A percentile compares a stretch with the other conserved stretches of the same genome.
These are phyloP conservation scores for Lotus japonicus DNA, from an alignment of 306 rosid species.

Conservation along the genomic window DNA sequence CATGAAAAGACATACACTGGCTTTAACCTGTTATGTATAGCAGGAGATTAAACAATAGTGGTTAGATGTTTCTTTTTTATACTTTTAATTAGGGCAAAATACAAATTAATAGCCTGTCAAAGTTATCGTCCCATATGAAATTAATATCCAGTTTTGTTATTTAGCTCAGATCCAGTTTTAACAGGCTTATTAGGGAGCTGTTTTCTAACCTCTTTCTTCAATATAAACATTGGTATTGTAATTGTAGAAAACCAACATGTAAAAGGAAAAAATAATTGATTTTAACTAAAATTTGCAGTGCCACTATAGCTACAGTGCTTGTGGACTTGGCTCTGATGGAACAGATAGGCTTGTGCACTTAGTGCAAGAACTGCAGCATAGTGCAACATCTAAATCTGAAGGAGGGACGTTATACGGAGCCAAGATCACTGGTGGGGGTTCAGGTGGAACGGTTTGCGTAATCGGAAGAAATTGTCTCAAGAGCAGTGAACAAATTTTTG, in stretches of 20 bases:
- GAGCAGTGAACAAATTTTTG: constrained; percentile 75
- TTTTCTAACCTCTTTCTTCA: background rate
- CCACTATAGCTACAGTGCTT: constrained; percentile 81
- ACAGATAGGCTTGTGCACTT: constrained; percentile 84
- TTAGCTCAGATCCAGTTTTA: background rate
- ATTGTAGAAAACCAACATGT: background rate
- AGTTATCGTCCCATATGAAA: too few species aligned
- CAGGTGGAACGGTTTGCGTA: constrained; percentile 89
- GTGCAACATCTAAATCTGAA: constrained; percentile 45
- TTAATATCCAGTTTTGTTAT: background rate
- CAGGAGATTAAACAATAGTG: too few species aligned
- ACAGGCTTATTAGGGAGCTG: background rate
- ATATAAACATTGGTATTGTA: background rate
- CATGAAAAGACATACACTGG: too few species aligned
- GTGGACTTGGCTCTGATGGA: constrained; percentile 90
- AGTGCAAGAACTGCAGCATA: constrained; percentile 76
- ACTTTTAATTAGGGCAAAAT: too few species aligned
- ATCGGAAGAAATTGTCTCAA: constrained; percentile 67
- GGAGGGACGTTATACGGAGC: constrained; percentile 77
- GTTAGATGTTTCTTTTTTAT: too few species aligned
- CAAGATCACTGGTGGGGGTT: constrained; percentile 95
- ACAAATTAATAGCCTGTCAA: background rate
- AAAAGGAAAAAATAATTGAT: too few species aligned
- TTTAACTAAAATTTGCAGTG: constrained; percentile 46
- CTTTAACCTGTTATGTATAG: too few species aligned